Conservation (phyloP, 1,284 basidiomycete species). For the Takashimella tepidaria region DNA sequence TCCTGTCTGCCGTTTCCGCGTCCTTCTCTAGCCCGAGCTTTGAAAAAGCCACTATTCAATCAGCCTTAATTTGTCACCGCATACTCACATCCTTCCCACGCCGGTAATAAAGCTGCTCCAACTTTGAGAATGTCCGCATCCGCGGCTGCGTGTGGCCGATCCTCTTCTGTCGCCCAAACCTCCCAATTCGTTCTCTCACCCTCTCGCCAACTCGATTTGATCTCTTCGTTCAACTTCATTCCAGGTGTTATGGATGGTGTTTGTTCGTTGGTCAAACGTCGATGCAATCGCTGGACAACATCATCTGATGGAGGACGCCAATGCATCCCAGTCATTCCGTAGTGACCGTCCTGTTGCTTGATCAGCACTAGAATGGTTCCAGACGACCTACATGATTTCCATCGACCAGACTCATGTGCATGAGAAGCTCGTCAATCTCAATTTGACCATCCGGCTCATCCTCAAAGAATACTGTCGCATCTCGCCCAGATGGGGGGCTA, state of each 20-base stretch:
- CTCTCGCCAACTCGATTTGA: not conserved
- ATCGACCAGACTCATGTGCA: slow-evolving; percentile 17
- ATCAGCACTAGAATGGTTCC: too few species aligned
- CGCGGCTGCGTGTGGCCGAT: not conserved
- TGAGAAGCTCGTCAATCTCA: slow-evolving; percentile 15
- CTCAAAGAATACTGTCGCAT: not conserved
- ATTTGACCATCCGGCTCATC: slow-evolving; percentile 4
- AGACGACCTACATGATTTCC: slow-evolving; percentile 14
- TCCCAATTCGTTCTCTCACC: slow-evolving; percentile 3
- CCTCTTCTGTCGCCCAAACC: slow-evolving; percentile 11
- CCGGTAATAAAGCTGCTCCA: slow-evolving; percentile 7
- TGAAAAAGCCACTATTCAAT: slow-evolving; percentile 11
- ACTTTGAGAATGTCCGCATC: slow-evolving; percentile 10
- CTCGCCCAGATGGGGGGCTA: not conserved
- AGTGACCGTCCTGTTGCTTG: slow-evolving; percentile 15
- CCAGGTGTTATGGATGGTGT: not conserved
- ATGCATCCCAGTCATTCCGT: slow-evolving; percentile 11
- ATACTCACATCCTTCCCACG: slow-evolving; percentile 11
- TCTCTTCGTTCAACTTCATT: not conserved
- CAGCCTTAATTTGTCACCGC: not conserved
- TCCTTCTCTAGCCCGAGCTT: slow-evolving; percentile 12
- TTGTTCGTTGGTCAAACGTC: slow-evolving; percentile 2
- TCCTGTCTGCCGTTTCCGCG: slow-evolving; percentile 5
- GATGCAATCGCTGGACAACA: slow-evolving; percentile 9
- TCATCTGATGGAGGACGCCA: slow-evolving; percentile 13